phyloP scores from a whole-genome alignment of 306 rosid species.

The Cucumis sativus region DNA sequence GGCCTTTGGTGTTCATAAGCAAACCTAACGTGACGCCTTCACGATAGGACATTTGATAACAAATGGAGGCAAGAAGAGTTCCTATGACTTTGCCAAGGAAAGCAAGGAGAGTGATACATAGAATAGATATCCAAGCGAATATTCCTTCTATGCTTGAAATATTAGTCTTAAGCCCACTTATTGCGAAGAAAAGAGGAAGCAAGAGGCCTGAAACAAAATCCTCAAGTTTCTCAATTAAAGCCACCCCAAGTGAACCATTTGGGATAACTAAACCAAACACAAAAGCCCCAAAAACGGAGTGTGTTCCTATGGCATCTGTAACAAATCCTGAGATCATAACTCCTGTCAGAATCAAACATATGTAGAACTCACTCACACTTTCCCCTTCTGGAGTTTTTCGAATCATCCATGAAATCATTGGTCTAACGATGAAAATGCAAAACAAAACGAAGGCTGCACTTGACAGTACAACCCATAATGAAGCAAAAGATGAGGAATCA shows the following conservation, averaged over 20 bases:
- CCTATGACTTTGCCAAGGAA: slow-evolving; percentile 66
- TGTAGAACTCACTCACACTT: slow-evolving; percentile 46
- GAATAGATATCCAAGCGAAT: slow-evolving; percentile 37
- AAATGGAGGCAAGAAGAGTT: slow-evolving; percentile 37
- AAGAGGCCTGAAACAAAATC: slow-evolving; percentile 89
- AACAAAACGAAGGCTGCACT: slow-evolving; percentile 45
- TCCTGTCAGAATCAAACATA: slow-evolving; percentile 69
- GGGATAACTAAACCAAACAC: slow-evolving; percentile 86
- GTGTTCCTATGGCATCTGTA: slow-evolving; percentile 91
- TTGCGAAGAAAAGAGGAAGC: slow-evolving; percentile 86
- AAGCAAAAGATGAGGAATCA: slow-evolving; percentile 32
- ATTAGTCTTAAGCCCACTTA: slow-evolving; percentile 74
- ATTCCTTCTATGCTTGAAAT: slow-evolving; percentile 18
- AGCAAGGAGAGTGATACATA: slow-evolving; percentile 44
- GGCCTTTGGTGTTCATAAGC: slow-evolving; percentile 96
- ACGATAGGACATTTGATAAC: slow-evolving; percentile 45
- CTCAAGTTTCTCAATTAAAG: slow-evolving; percentile 88
- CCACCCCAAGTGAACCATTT: slow-evolving; percentile 67
- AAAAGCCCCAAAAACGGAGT: slow-evolving; percentile 85
- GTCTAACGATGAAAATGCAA: slow-evolving; percentile 43
- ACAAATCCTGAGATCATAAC: slow-evolving; percentile 83
- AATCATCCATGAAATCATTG: slow-evolving; percentile 46
- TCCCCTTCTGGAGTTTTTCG: slow-evolving; percentile 83
- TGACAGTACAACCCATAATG: slow-evolving; percentile 66
- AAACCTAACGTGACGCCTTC: slow-evolving; percentile 74